Evolutionary conservation across 371 early-diverging fungal genomes (phyloP).

Genomic region (Rhizopus microsporus): DNA sequence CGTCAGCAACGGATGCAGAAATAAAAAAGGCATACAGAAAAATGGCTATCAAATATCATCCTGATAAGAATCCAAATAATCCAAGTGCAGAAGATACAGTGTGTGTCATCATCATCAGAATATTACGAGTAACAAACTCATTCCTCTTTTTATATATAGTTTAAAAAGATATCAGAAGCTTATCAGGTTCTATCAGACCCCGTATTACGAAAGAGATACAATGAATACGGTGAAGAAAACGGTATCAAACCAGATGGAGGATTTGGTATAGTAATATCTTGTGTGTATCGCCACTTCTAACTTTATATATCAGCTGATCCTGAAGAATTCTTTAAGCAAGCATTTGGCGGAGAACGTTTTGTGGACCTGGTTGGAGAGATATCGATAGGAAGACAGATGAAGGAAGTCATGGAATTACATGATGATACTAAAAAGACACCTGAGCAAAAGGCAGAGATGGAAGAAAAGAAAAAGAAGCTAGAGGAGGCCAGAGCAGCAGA

Average conservation of each 20-base stretch:
- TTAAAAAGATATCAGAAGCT: conserved; percentile 90
- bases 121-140: too few species aligned
- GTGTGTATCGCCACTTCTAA: neutral
- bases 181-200: conserved; percentile 90
- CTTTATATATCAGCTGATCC: conserved; percentile 68
- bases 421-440: conserved; percentile 52
- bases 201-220: conserved; percentile 78
- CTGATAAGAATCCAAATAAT: conserved; percentile 87
- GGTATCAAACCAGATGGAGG: conserved; percentile 66
- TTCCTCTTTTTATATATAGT: conserved; percentile 37
- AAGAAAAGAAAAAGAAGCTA: conserved; percentile 39
- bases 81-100: conserved; percentile 87
- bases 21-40: conserved; percentile 96
- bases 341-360: conserved; percentile 96
- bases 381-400: conserved; percentile 89
- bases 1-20: conserved; percentile 80
- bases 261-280: conserved; percentile 50
- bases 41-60: conserved; percentile 92
- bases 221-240: conserved; percentile 73
- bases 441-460: conserved; percentile 66
- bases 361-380: conserved; percentile 95
- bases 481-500: conserved; percentile 56
- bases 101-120: neutral
- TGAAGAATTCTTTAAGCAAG: conserved; percentile 90
- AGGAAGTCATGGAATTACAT: conserved; percentile 71